Evolutionary conservation across 768 basidiomycete species (phyloP).

Genomic region (Solioccasus polychromus): DNA sequence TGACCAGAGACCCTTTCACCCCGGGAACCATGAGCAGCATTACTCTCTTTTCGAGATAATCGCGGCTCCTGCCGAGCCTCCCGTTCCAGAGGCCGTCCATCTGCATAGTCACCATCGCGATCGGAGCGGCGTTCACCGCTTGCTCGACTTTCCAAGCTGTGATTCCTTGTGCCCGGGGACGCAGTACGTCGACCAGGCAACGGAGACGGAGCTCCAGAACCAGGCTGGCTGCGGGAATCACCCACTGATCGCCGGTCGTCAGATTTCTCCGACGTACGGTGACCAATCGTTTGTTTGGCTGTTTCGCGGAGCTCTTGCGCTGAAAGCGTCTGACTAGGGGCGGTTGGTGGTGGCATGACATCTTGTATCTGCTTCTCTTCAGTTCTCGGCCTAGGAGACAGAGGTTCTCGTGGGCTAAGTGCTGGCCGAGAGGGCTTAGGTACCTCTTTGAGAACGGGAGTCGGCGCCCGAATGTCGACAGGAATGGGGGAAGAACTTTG

Average conservation of each 20-base stretch:
- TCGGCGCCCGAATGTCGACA: conserved; percentile 16
- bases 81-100: conserved; percentile 55
- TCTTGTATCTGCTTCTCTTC: conserved; percentile 42
- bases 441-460: conserved; percentile 16
- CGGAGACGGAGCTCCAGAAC: conserved; percentile 54
- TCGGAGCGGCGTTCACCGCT: conserved; percentile 66
- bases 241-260: conserved; percentile 38
- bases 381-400: conserved; percentile 39
- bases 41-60: conserved; percentile 40
- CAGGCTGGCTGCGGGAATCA: conserved; percentile 46
- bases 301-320: conserved; percentile 81
- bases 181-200: conserved; percentile 55
- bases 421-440: conserved; percentile 17
- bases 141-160: conserved; percentile 68
- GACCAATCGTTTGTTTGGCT: conserved; percentile 62
- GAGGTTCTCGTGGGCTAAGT: conserved; percentile 33
- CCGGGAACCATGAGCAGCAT: conserved; percentile 51
- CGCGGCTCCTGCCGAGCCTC: conserved; percentile 47
- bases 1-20: conserved; percentile 46
- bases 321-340: conserved; percentile 74
- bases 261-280: conserved; percentile 34
- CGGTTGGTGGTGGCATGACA: conserved; percentile 74
- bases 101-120: conserved; percentile 44
- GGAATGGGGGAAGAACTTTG: conserved; percentile 15
- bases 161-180: conserved; percentile 66